These are phyloP conservation scores for Mucor lusitanicus DNA, from an alignment of 371 early-diverging fungal species.

Conservation along the genomic window DNA sequence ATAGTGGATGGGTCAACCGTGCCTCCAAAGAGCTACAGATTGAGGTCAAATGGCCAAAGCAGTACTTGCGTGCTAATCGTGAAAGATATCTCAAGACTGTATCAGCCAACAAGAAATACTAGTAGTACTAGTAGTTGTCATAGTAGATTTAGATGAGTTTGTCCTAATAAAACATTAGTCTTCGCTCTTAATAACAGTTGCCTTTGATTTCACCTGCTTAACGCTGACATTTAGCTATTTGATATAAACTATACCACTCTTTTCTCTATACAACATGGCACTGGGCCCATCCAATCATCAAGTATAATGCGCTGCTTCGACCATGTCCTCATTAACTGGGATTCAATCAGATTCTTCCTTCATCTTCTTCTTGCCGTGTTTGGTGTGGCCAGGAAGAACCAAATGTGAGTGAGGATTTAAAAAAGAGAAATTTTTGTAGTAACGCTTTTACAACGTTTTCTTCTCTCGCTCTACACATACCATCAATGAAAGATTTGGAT, in stretches of 20 bases:
- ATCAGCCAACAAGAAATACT: too few relatives aligned
- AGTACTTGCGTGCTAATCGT: constrained; percentile 12
- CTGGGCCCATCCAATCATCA: background rate
- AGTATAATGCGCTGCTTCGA: background rate
- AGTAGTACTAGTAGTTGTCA: too few relatives aligned
- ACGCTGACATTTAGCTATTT: too few relatives aligned
- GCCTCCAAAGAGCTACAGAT: constrained; percentile 10
- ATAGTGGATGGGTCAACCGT: constrained; percentile 59
- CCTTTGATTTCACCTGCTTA: too few relatives aligned
- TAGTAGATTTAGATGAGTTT: too few relatives aligned
- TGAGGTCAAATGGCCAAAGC: constrained; percentile 14
- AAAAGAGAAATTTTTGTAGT: background rate
- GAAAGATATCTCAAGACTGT: background rate
- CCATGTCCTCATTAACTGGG: background rate
- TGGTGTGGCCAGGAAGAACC: background rate
- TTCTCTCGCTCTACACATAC: background rate
- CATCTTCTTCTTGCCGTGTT: background rate
- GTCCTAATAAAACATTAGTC: too few relatives aligned
- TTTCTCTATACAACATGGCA: background rate
- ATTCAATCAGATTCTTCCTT: background rate
- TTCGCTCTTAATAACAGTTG: too few relatives aligned
- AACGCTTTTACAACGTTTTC: background rate
- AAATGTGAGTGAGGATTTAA: background rate
- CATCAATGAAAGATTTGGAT: constrained; percentile 45
- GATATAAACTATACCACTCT: too few relatives aligned